Percentiles rank a stretch among this genome's conserved stretches.
Conservation (phyloP, 1,284 basidiomycete genomes). For the Cryptococcus floricola region DNA sequence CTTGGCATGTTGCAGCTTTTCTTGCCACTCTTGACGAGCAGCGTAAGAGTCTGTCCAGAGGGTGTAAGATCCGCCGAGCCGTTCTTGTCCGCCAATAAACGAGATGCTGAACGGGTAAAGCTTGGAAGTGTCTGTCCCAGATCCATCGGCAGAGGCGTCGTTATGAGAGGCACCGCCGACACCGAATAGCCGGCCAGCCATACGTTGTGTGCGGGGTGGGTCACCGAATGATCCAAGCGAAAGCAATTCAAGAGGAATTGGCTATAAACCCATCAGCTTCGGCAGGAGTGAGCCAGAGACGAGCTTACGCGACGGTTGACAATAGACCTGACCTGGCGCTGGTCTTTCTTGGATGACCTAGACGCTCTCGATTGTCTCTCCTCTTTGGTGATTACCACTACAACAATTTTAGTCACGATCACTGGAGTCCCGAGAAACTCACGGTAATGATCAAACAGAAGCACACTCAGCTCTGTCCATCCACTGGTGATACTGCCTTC, state of each 20-base stretch:
- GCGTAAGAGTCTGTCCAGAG: slow-evolving; percentile 77
- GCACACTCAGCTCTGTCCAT: slow-evolving; percentile 79
- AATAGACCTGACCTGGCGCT: slow-evolving; percentile 26
- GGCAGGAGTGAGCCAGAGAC: neutral
- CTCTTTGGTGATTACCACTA: slow-evolving; percentile 83
- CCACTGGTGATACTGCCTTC: slow-evolving; percentile 76
- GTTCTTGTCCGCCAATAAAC: slow-evolving; percentile 71
- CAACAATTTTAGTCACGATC: neutral
- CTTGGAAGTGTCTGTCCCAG: slow-evolving; percentile 13
- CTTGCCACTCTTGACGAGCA: slow-evolving; percentile 79
- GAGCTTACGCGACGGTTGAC: slow-evolving; percentile 69
- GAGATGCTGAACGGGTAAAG: slow-evolving; percentile 72
- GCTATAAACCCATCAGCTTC: slow-evolving; percentile 52
- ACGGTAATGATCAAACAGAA: slow-evolving; percentile 92
- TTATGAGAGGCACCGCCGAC: slow-evolving; percentile 25
- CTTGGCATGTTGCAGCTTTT: slow-evolving; percentile 82
- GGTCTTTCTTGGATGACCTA: slow-evolving; percentile 66
- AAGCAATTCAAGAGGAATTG: slow-evolving; percentile 82
- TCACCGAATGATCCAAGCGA: slow-evolving; percentile 73
- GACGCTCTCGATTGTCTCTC: slow-evolving; percentile 60
- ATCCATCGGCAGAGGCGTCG: slow-evolving; percentile 1
- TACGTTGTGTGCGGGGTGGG: slow-evolving; percentile 28
- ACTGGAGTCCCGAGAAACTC: slow-evolving; percentile 40
- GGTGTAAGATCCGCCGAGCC: slow-evolving; percentile 73
- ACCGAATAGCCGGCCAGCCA: slow-evolving; percentile 34